phyloP scores from a whole-genome alignment of 495 filamentous ascomycete genomes.

The Annulohypoxylon maeteangense region DNA sequence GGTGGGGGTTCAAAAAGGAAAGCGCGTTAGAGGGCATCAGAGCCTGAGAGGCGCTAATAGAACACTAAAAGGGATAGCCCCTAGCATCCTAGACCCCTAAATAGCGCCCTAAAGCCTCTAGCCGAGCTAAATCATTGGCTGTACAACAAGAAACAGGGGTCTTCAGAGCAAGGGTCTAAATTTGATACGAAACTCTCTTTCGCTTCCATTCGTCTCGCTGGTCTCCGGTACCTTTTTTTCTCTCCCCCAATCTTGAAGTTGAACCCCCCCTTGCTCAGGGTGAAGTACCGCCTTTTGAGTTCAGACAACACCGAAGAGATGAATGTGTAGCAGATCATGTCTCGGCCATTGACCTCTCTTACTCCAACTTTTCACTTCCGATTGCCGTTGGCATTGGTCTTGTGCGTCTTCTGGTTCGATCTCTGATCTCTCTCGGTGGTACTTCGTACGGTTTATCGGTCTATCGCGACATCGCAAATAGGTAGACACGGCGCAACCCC shows the following conservation, averaged over 20 bases:
- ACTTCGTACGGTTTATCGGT: neutral
- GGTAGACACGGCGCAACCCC: constrained; percentile 11
- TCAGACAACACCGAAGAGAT: constrained; percentile 40
- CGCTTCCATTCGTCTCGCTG: constrained; percentile 24
- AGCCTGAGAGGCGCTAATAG: constrained; percentile 13
- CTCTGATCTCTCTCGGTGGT: constrained; percentile 11
- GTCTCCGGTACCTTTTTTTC: constrained; percentile 24
- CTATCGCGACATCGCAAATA: constrained; percentile 16
- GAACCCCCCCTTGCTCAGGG: constrained; percentile 27
- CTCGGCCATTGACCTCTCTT: constrained; percentile 27
- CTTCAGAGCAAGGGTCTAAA: constrained; percentile 35
- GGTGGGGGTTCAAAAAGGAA: constrained; percentile 6
- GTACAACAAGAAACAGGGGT: constrained; percentile 28
- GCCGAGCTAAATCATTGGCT: constrained; percentile 26
- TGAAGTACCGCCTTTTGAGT: constrained; percentile 41
- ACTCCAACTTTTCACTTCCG: constrained; percentile 21
- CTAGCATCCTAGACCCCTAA: neutral
- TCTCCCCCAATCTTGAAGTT: neutral
- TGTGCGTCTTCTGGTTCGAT: constrained; percentile 12
- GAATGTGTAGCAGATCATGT: constrained; percentile 45
- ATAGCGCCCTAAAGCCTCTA: constrained; percentile 19
- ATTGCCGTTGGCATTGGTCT: constrained; percentile 10
- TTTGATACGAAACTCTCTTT: constrained; percentile 40
- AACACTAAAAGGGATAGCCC: constrained; percentile 29
- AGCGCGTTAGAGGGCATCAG: neutral